These are phyloP conservation scores for Ceratocystis colombiana DNA, from an alignment of 2,329 filamentous ascomycete genomes.

Conservation along the genomic window DNA sequence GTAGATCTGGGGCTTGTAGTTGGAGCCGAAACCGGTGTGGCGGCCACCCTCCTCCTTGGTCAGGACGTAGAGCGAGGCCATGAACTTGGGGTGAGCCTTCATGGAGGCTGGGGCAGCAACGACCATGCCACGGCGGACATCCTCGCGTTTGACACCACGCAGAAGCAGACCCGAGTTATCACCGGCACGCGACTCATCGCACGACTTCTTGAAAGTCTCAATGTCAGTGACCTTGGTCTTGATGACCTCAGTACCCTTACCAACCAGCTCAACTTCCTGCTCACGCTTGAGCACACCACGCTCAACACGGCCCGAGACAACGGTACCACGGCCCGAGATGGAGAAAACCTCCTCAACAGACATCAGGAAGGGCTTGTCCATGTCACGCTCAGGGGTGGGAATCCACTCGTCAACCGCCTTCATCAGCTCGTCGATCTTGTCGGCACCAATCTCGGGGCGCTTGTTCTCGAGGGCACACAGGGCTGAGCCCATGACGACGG, in stretches of 20 bases:
- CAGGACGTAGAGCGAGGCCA: constrained; percentile 92
- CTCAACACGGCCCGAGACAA: constrained; percentile 94
- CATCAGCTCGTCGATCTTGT: constrained; percentile 88
- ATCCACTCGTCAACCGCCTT: constrained; percentile 90
- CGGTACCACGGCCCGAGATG: constrained; percentile 87
- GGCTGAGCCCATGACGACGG: constrained; percentile 93
- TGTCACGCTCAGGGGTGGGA: constrained; percentile 82
- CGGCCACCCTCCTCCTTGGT: constrained; percentile 97
- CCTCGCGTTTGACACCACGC: constrained; percentile 91
- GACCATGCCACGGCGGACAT: constrained; percentile 91
- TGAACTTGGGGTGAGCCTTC: constrained; percentile 83
- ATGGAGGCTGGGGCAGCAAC: constrained; percentile 70
- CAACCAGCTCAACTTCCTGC: constrained; percentile 85
- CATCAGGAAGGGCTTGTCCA: constrained; percentile 99
- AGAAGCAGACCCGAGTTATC: constrained; percentile 97
- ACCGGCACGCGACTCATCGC: constrained; percentile 88
- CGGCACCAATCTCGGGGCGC: constrained; percentile 71
- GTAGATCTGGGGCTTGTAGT: constrained; percentile 96
- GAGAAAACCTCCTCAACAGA: constrained; percentile 90
- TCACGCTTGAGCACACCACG: constrained; percentile 91
- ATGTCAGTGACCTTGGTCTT: constrained; percentile 99
- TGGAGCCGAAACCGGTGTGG: constrained; percentile 87
- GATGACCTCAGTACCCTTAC: constrained; percentile 69
- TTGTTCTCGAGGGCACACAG: constrained; percentile 86
- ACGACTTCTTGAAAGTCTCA: constrained; percentile 99